These are phyloP conservation scores for Tulasnella calospora DNA, from an alignment of 768 basidiomycete species.

Conservation along the genomic window DNA sequence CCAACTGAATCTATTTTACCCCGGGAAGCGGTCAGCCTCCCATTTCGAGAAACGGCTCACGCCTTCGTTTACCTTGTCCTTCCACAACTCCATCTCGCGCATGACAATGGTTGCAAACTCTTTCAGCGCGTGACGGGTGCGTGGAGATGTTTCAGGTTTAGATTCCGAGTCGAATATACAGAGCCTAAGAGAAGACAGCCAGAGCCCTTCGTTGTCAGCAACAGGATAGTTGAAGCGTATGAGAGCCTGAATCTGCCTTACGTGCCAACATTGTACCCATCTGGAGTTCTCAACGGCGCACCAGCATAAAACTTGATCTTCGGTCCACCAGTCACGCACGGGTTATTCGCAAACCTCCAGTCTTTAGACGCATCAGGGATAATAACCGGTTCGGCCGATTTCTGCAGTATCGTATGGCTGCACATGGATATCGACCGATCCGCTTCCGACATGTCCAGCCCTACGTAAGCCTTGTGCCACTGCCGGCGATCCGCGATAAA, in stretches of 20 bases:
- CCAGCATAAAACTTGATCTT: conserved; percentile 86
- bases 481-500: conserved; percentile 81
- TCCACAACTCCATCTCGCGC: conserved; percentile 94
- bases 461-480: conserved; percentile 86
- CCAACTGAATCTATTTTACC: conserved; percentile 65
- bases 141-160: conserved; percentile 75
- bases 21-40: background rate
- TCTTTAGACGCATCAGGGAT: conserved; percentile 72
- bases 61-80: conserved; percentile 62
- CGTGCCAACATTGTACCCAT: conserved; percentile 83
- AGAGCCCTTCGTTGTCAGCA: background rate
- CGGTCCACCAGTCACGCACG: conserved; percentile 61
- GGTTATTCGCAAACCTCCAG: conserved; percentile 85
- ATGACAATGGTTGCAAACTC: conserved; percentile 93
- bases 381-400: conserved; percentile 80
- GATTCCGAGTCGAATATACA: conserved; percentile 82
- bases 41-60: background rate
- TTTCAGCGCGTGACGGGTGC: conserved; percentile 86
- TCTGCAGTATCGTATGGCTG: conserved; percentile 75
- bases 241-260: conserved; percentile 37
- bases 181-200: conserved; percentile 45
- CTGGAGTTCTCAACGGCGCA: conserved; percentile 80
- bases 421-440: conserved; percentile 68
- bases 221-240: background rate
- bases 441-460: conserved; percentile 44